Evolutionary conservation across 1,284 basidiomycete genomes (phyloP), one percentile per base, ranked within the genome.

Genomic region (Naganishia sp.): DNA sequence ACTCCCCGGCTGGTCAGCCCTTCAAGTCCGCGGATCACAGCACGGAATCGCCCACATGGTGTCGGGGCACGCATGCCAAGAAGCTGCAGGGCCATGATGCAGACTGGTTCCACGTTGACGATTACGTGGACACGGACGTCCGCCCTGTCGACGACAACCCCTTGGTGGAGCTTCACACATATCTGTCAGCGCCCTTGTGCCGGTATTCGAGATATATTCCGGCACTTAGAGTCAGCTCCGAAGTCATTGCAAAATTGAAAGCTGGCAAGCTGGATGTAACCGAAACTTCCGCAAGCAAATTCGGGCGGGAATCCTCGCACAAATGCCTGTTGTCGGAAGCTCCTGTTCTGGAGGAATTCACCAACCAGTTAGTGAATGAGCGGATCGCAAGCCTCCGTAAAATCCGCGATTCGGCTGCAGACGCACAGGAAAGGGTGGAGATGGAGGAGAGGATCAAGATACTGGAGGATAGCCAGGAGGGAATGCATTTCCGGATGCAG

Each of bases 261-360:
- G 60, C n/a, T 51, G n/a, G 61, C 51, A 39, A 68, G 66, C 32
- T 51, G 58, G 15, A 56, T 42, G 60, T 61, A 50, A n/a, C 74
- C 66, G 60, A 68, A 72, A 76, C 68, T 88, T 83, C 77, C 70
- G 65, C 70, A 49, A 83, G 81, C 63, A 96, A 95, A 78, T 99
- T 99, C 75, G 94, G 94, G 0, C 82, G 86, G 58, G 94, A 99
- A 77, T 80, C 86, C 66, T 89, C 90, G 0, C 95, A 99, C 76
- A 84, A 85, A 5, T 99, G 95, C 78, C 83, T 92, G 63, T 84
- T 94, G 46, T 89, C 90, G 2, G 85, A 86, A 69, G 58, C 58
- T 50, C 54, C 71, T 87, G 87, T 87, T 68, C 85, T 90, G 21
- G 83, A 85, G 2, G 81, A 85, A 67, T 84, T 89, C n/a, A 91